Evolutionary conservation across 345 rosid genomes (phyloP).

Genomic region (Hibiscus syriacus): DNA sequence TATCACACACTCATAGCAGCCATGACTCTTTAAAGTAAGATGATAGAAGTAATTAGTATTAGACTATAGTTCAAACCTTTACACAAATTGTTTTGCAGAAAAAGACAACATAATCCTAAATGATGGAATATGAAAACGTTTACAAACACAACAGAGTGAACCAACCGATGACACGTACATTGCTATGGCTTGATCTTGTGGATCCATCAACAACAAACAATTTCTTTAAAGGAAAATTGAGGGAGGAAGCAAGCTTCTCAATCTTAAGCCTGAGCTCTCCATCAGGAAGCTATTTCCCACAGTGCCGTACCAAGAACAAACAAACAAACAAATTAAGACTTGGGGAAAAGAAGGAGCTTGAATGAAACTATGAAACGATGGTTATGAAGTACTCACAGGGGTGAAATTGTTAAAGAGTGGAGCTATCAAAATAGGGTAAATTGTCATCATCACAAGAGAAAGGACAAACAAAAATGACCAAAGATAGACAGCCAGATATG

Average conservation of each 20-base stretch:
- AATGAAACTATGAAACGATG: background rate
- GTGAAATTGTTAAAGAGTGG: too few species aligned
- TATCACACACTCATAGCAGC: too few species aligned
- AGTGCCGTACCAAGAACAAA: constrained; percentile 12
- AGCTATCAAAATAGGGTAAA: too few species aligned
- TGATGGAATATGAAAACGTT: too few species aligned
- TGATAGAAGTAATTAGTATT: too few species aligned
- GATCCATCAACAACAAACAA: too few species aligned
- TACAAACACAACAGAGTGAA: background rate
- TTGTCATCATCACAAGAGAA: too few species aligned
- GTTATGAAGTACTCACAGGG: constrained; percentile 54
- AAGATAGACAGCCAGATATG: constrained; percentile 92
- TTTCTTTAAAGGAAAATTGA: too few species aligned
- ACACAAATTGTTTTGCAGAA: background rate
- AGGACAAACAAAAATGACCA: constrained; percentile 96
- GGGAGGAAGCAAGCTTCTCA: too few species aligned
- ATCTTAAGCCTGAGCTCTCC: too few species aligned
- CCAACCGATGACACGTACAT: constrained; percentile 47
- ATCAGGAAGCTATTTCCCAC: too few species aligned
- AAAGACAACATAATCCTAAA: background rate
- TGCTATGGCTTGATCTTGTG: constrained; percentile 99
- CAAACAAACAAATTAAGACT: constrained; percentile 11
- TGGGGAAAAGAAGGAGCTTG: background rate
- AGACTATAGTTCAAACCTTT: background rate
- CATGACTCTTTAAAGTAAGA: too few species aligned